Percentiles rank a stretch among this genome's conserved stretches.
phyloP scores from a whole-genome alignment of 805 yeast genomes.

The Candida saitoana region DNA sequence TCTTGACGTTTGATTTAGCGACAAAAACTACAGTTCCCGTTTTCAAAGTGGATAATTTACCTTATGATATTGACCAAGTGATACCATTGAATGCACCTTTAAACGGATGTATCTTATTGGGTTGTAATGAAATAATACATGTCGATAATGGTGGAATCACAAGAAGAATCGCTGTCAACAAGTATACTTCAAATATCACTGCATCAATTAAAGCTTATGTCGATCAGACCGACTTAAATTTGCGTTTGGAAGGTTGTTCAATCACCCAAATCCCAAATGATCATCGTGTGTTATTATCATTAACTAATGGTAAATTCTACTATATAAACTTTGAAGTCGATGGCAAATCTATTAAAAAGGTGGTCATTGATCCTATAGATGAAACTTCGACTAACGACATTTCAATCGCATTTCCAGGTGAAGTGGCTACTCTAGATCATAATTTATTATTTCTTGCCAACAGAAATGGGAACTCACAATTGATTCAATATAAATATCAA shows the following conservation, averaged over 20 bases:
- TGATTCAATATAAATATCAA: slow-evolving; percentile 40
- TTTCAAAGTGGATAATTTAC: slow-evolving; percentile 58
- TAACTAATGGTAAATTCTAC: slow-evolving; percentile 31
- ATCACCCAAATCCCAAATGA: slow-evolving; percentile 33
- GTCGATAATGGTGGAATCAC: slow-evolving; percentile 73
- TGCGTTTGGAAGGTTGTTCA: slow-evolving; percentile 53
- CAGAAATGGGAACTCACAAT: slow-evolving; percentile 53
- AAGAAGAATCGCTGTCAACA: slow-evolving; percentile 60
- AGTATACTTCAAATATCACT: slow-evolving; percentile 41
- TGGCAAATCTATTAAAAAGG: slow-evolving; percentile 37
- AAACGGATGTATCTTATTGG: slow-evolving; percentile 65
- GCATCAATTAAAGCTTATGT: slow-evolving; percentile 30
- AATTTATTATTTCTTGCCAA: slow-evolving; percentile 57
- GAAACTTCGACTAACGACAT: slow-evolving; percentile 25
- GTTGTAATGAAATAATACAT: slow-evolving; percentile 74
- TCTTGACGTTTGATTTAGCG: slow-evolving; percentile 62
- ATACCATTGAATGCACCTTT: slow-evolving; percentile 62
- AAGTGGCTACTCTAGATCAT: slow-evolving; percentile 37
- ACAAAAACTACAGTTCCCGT: slow-evolving; percentile 62
- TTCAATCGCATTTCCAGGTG: slow-evolving; percentile 35
- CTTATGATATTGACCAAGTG: slow-evolving; percentile 67
- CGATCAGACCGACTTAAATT: slow-evolving; percentile 48
- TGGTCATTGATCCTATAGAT: slow-evolving; percentile 31
- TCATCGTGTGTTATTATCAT: slow-evolving; percentile 28
- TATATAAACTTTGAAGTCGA: slow-evolving; percentile 36